Evolutionary conservation across 2,329 filamentous ascomycete species (phyloP).

Genomic region (Fusarium illudens): DNA sequence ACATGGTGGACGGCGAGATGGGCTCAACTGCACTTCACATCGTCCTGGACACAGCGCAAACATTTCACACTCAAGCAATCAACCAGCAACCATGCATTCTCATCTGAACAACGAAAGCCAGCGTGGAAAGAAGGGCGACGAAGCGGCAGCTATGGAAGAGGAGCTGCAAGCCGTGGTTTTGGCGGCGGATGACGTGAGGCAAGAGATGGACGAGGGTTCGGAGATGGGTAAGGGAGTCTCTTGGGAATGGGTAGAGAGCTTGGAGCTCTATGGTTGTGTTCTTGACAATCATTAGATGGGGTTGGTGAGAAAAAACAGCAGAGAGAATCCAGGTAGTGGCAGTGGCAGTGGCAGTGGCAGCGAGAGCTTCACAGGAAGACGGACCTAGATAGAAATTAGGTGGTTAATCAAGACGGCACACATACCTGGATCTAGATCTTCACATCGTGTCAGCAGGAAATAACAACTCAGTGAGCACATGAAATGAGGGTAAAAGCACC

Average conservation of each 20-base stretch:
- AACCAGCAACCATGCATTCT: not conserved
- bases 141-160: not conserved
- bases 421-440: constrained; percentile 39
- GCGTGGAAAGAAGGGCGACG: not conserved
- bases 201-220: constrained; percentile 13
- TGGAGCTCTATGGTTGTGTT: not conserved
- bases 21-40: not conserved
- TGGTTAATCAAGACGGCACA: constrained; percentile 26
- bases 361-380: not conserved
- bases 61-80: not conserved
- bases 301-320: not conserved
- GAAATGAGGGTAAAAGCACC: constrained; percentile 46
- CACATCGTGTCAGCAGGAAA: constrained; percentile 42
- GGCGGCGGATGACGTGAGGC: constrained; percentile 10
- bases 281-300: not conserved
- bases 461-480: constrained; percentile 35
- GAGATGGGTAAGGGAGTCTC: constrained; percentile 5
- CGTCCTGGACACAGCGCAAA: not conserved
- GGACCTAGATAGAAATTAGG: constrained; percentile 15
- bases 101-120: not conserved
- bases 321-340: not conserved
- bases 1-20: not conserved
- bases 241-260: not conserved
- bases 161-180: constrained; percentile 7
- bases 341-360: not conserved